Base-by-base conservation (phyloP, 2,329 filamentous ascomycete species). In the Paraconiothyrium sp. region DNA sequence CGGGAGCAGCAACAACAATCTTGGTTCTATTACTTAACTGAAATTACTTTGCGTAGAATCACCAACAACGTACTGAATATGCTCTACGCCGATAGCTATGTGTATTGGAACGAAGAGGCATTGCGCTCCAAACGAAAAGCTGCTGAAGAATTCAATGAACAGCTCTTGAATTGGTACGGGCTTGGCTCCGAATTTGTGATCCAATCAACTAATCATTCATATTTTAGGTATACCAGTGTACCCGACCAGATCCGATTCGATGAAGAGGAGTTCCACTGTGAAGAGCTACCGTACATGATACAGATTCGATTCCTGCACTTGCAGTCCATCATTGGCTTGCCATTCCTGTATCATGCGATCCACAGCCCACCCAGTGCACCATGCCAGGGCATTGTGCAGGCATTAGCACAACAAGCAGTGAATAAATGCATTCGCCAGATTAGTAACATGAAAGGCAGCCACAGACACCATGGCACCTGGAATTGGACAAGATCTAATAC, bases 11-110 rank as follows among this genome's bases (percentile, higher is more conserved):
- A 41, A 24, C 22, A 54, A 41, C 32, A 54, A n/a, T 37, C 32
- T 8, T 54, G 50, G 50, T 54, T 54, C 20, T 54, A 54, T 27
- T 54, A 54, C 32, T 20, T 54, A 24, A 54, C 50, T 24, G 50
- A 54, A 22, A 54, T 54, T 39, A 54, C 50, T 24, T 34, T 54
- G 32, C 30, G 50, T 13, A 11, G 50, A 3, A 54, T 54, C 8
- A 37, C 50, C 27, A 54, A 54, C 20, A 24, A 54, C 20, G 50
- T 54, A 2, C 35, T 54, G 14, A 54, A 54, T n/a, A 54, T 20
- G 11, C 35, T 54, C 13, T 54, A 54, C 22, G 13, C 35, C 20
- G 34, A 34, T 7, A 34, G 32, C 32, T 54, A 41, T 20, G 7
- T 7, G 14, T 32, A 9, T 35, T 54, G 50, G 50, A 54, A 6